These are phyloP conservation scores for Aspergillus sojae DNA, from an alignment of 2,329 filamentous ascomycete species.

Conservation along the genomic window DNA sequence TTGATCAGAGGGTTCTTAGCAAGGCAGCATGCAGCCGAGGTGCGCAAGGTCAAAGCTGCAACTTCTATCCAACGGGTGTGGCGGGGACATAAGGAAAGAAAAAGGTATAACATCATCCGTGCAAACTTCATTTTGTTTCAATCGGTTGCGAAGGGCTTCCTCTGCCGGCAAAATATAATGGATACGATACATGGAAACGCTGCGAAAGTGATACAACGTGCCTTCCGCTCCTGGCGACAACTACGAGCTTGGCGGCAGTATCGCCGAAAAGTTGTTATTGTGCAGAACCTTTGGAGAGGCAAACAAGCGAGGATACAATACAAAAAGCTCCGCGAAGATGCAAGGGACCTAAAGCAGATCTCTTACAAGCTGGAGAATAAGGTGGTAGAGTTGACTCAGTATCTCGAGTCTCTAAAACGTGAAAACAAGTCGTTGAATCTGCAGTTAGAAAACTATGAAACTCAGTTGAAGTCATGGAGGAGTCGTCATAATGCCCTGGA, in stretches of 20 bases:
- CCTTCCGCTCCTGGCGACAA: slow-evolving; percentile 80
- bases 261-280: slow-evolving; percentile 82
- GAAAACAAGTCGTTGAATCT: slow-evolving; percentile 88
- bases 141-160: slow-evolving; percentile 86
- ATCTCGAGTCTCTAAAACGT: slow-evolving; percentile 84
- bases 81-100: slow-evolving; percentile 88
- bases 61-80: slow-evolving; percentile 95
- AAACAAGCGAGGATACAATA: slow-evolving; percentile 78
- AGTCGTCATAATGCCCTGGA: slow-evolving; percentile 88
- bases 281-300: slow-evolving; percentile 93
- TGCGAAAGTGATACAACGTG: slow-evolving; percentile 84
- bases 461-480: slow-evolving; percentile 95
- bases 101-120: slow-evolving; percentile 74
- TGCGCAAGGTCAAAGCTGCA: slow-evolving; percentile 80
- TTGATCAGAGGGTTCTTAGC: slow-evolving; percentile 76
- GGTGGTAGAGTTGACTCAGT: slow-evolving; percentile 96
- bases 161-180: slow-evolving; percentile 88
- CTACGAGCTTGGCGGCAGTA: slow-evolving; percentile 83
- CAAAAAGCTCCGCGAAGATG: slow-evolving; percentile 90
- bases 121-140: slow-evolving; percentile 86
- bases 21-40: slow-evolving; percentile 75
- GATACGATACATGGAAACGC: slow-evolving; percentile 93
- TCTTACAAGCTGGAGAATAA: slow-evolving; percentile 99
- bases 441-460: slow-evolving; percentile 94
- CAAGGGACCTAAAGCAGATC: slow-evolving; percentile 97